Evolutionary conservation across 768 basidiomycete genomes (phyloP).

Genomic region (Boletus rex-veris): DNA sequence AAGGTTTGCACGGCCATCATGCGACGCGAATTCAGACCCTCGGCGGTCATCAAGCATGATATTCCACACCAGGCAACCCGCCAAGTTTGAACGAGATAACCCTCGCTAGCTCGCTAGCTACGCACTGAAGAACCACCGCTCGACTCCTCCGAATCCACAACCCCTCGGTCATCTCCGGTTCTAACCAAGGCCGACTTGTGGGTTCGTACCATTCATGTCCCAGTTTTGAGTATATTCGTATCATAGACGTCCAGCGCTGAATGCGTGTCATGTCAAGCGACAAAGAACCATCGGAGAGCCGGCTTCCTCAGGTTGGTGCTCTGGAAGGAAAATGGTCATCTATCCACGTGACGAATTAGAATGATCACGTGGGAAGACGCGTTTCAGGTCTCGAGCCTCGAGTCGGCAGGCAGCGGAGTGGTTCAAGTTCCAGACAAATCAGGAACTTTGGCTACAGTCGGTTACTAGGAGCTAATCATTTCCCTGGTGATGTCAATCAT

Average conservation of each 20-base stretch:
- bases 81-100: not conserved
- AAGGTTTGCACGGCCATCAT: not conserved
- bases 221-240: not conserved
- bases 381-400: not conserved
- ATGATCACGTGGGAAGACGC: slow-evolving; percentile 18
- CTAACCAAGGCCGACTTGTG: not conserved
- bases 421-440: too few species aligned
- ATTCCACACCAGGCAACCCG: not conserved
- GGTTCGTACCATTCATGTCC: not conserved
- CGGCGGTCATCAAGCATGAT: not conserved
- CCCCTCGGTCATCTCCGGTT: slow-evolving; percentile 5
- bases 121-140: not conserved
- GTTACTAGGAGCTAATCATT: too few species aligned
- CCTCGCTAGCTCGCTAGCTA: not conserved
- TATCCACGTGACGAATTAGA: slow-evolving; percentile 23
- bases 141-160: not conserved
- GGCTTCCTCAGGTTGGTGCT: slow-evolving; percentile 2
- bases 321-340: slow-evolving; percentile 2
- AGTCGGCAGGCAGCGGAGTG: too few species aligned
- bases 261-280: slow-evolving; percentile 2
- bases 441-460: too few species aligned
- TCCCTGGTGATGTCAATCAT: too few species aligned
- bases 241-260: not conserved
- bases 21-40: slow-evolving; percentile 10
- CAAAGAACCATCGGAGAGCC: slow-evolving; percentile 2